phyloP scores from a whole-genome alignment of 2,329 filamentous ascomycete species.

The Fusarium sp. region DNA sequence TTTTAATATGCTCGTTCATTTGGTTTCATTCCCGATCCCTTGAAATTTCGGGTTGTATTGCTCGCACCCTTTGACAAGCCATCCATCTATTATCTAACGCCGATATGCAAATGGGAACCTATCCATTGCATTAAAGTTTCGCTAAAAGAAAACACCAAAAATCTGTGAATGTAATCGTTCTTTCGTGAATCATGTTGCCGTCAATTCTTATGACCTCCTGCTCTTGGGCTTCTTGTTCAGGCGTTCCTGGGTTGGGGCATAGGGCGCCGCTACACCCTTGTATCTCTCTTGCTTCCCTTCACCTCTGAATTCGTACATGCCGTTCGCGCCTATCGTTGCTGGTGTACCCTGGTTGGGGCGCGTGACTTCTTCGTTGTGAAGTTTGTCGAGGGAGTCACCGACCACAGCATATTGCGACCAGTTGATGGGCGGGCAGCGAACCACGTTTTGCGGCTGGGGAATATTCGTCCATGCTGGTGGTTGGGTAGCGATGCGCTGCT shows the following conservation, averaged over 20 bases:
- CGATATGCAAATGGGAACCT: constrained; percentile 10
- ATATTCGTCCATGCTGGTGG: constrained; percentile 70
- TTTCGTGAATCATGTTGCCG: constrained; percentile 21
- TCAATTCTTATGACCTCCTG: constrained; percentile 47
- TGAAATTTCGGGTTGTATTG: constrained; percentile 20
- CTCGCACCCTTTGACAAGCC: constrained; percentile 16
- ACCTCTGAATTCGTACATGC: constrained; percentile 64
- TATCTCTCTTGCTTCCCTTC: constrained; percentile 60
- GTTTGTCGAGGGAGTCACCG: constrained; percentile 79
- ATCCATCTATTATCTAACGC: constrained; percentile 33
- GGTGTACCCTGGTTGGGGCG: constrained; percentile 71
- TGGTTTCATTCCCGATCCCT: neutral
- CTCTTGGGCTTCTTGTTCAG: constrained; percentile 55
- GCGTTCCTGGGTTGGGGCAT: constrained; percentile 65
- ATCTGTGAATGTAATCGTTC: constrained; percentile 16
- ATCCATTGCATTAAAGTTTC: constrained; percentile 11
- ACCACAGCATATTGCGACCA: constrained; percentile 96
- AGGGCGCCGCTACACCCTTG: constrained; percentile 68
- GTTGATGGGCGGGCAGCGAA: constrained; percentile 90
- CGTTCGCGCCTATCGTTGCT: constrained; percentile 57
- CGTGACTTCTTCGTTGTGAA: constrained; percentile 83
- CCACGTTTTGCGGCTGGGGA: constrained; percentile 82
- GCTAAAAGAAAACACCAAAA: constrained; percentile 23
- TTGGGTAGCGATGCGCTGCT: constrained; percentile 40
- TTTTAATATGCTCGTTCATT: too few species aligned